Base-by-base conservation (phyloP, 305 asterid species). In the Fraxinus paxiana region DNA sequence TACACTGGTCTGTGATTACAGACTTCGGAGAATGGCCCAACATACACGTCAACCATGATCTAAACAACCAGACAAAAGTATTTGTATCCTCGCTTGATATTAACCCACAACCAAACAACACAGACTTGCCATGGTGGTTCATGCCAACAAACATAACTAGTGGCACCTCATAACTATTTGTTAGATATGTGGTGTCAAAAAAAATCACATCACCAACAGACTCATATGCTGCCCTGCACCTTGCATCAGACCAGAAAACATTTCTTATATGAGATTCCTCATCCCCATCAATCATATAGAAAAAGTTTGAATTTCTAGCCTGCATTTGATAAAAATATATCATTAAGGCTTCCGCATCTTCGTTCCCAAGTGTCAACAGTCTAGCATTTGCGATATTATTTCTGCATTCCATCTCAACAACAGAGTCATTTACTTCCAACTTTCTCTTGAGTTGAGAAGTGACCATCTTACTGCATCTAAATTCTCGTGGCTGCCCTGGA, bases 201-300 rank as follows among this genome's bases (percentile, higher is more conserved):
- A 24, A 28, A 56, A 77, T 37, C 24, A 77, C 81, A 33, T 77
- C 81, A n/a, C 73, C 71, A 51, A 56, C 0, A 9, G 56, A 30
- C 17, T 54, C 74, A 33, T 61, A 77, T n/a, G 81, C 24, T 31
- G 73, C 74, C 48, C 81, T 77, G 12, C 51, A 54, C 46, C 74
- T 77, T 77, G 73, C 81, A 77, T 77, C 81, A 56, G 26, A 56
- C 81, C 73, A 54, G 46, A 77, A 77, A 30, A 77, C 56, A 77
- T 77, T 77, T 51, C 74, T 77, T 30, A 61, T 30, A 15, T 31
- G 38, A 31, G 38, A 13, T n/a, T 59, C 71, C 46, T 77, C 81
- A 34, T 76, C 79, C 12, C 30, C 13, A 4, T 76, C 79, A 28
- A 76, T 76, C 20, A 1, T 26, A 76, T 48, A 46, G 56, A 76